Evolutionary conservation across 441 rosid genomes (phyloP), one percentile per base, ranked within the genome.

Genomic region (Mallotus japonicus): DNA sequence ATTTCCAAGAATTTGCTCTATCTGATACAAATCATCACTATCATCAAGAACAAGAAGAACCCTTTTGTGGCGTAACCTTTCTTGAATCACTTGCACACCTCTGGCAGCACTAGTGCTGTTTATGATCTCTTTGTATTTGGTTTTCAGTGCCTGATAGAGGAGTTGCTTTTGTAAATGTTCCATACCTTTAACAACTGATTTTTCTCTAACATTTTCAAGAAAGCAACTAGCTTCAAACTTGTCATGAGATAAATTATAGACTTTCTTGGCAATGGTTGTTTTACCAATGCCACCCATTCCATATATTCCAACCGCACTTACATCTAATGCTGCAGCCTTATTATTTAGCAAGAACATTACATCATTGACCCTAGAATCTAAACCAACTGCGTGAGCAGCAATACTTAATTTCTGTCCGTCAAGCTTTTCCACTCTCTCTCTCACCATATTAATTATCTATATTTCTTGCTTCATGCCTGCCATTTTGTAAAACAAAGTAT

Each of bases 21-120:
- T 1, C 42, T 71, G 64, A 19, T 50, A 47, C 69, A 20, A 4
- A 24, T 60, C 13, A 65, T 77, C 76, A 3, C 58, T 63, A 70
- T 74, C 81, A 70, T 74, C 78, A 16, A 73, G 66, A 16, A 69
- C 71, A 55, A 69, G 53, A 24, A 77, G 60, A 28, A 78, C 61
- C 49, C 62, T 40, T 54, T 62, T 77, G 50, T n/a, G 24, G 0
- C 40, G 15, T 40, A 77, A 40, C 55, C 73, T 58, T 46, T 51
- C 73, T 46, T 5, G 20, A 42, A 77, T 72, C 11, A 65, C 11
- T 20, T 51, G 20, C 9, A 72, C 40, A 24, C 69, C 80, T 28
- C 50, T 32, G 40, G 71, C 74, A 57, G 20, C 32, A 50, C 42
- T 70, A 32, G 6, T 37, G 40, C 40, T 37, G 40, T 57, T 13